Conservation (phyloP, 1,139 yeast genomes). For the Yarrowia galli region DNA sequence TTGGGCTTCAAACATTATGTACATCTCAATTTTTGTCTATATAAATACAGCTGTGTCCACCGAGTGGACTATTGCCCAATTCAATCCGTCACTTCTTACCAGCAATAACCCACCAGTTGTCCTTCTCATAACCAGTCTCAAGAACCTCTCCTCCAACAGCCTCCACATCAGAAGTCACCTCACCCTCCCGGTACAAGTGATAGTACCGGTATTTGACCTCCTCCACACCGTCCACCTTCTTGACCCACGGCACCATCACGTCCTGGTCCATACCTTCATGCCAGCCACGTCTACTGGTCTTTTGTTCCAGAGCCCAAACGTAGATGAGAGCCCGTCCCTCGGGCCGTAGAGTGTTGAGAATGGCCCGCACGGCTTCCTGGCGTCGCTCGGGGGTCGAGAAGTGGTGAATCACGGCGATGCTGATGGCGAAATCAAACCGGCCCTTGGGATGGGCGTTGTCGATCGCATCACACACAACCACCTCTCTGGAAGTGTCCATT, state of each 20-base stretch:
- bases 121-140: slow-evolving; percentile 84
- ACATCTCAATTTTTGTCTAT: too few relatives aligned
- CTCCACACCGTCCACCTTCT: slow-evolving; percentile 42
- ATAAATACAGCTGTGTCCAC: background rate
- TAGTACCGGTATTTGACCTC: slow-evolving; percentile 82
- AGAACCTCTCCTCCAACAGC: slow-evolving; percentile 72
- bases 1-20: background rate
- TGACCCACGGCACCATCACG: slow-evolving; percentile 93
- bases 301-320: slow-evolving; percentile 98
- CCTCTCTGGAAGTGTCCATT: slow-evolving; percentile 55
- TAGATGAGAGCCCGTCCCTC: slow-evolving; percentile 80
- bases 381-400: slow-evolving; percentile 86
- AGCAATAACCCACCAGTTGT: slow-evolving; percentile 86
- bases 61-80: background rate
- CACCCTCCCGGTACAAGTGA: slow-evolving; percentile 85
- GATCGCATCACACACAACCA: slow-evolving; percentile 79
- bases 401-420: slow-evolving; percentile 96
- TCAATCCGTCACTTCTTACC: background rate
- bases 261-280: slow-evolving; percentile 92
- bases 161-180: slow-evolving; percentile 70
- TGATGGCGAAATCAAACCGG: slow-evolving; percentile 85
- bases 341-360: slow-evolving; percentile 62
- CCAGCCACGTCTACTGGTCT: slow-evolving; percentile 83
- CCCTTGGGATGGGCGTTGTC: slow-evolving; percentile 66
- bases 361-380: slow-evolving; percentile 71